Evolutionary conservation across 2,329 filamentous ascomycete species (phyloP), one percentile per base, ranked within the genome.

Genomic region (Herpomyces periplanetae): DNA sequence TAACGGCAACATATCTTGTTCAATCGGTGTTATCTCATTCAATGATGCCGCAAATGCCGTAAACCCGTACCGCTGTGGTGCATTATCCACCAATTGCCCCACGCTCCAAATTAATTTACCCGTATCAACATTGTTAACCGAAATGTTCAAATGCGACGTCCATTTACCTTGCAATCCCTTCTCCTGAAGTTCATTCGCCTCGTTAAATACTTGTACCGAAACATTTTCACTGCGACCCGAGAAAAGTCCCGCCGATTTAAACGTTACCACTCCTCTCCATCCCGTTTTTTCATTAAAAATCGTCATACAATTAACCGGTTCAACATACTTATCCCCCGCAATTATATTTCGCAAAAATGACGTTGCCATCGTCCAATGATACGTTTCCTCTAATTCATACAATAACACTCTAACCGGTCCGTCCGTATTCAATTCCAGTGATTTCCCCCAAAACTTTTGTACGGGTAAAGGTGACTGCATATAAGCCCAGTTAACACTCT

Each of bases 381-480:
- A 96, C 24, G 57, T 50, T 34, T 91, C 75, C 1, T 45, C 51
- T 2, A 26, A 21, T 4, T 51, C 49, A 33, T 80, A 59, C 11
- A 96, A 43, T 15, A 59, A 55, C 15, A 88, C 47, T 18, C 73
- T 55, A 3, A 69, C 59, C 11, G 68, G 63, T 2, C 80, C 80
- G 21, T 88, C 75, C 0, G 71, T 91, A 24, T 66, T 80, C 25
- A 96, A 56, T 38, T 96, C 80, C 2, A 69, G 69, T 21, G 63
- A 75, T 43, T 91, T 91, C 21, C 80, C 80, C 80, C 80, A 91
- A 43, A 96, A 96, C 34, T 91, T 91, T 34, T 96, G 75, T 10
- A 63, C 62, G 0, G 80, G 80, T 22, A 64, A 60, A 0, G 80
- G 68, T 3, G 63, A 66, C 34, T 91, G 80, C 1, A 66, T 50